A percentile compares a stretch with the other conserved stretches of the same genome.
Evolutionary conservation across 2,329 filamentous ascomycete species (phyloP).

Genomic region (Colletotrichum ledebouriae): DNA sequence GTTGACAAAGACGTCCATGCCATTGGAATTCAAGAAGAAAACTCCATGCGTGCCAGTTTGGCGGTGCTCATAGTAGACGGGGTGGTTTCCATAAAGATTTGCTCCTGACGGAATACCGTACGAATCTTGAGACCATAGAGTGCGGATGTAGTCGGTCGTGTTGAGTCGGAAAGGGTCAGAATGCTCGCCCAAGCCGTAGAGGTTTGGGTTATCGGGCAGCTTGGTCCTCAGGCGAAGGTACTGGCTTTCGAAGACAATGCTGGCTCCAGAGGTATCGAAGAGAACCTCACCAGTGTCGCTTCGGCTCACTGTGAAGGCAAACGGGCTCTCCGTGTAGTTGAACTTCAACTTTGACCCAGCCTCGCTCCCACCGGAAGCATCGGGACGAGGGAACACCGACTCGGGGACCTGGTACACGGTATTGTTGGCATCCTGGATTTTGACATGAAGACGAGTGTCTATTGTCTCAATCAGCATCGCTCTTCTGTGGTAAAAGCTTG

Average conservation of each 20-base stretch:
- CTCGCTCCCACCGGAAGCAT: slow-evolving; percentile 48
- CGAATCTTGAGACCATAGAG: slow-evolving; percentile 77
- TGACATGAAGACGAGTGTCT: slow-evolving; percentile 79
- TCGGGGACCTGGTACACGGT: slow-evolving; percentile 82
- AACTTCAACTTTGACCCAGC: slow-evolving; percentile 62
- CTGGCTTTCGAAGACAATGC: slow-evolving; percentile 82
- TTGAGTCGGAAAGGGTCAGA: slow-evolving; percentile 78
- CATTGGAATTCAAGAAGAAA: slow-evolving; percentile 79
- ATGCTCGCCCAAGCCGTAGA: slow-evolving; percentile 86
- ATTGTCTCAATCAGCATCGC: not conserved
- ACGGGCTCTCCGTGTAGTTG: slow-evolving; percentile 63
- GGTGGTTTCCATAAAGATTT: slow-evolving; percentile 81
- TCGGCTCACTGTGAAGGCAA: slow-evolving; percentile 73
- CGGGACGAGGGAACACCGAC: slow-evolving; percentile 74
- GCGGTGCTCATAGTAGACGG: slow-evolving; percentile 82
- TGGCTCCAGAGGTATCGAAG: slow-evolving; percentile 77
- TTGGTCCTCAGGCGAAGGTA: slow-evolving; percentile 80
- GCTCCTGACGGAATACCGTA: slow-evolving; percentile 70
- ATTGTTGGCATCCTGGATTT: slow-evolving; percentile 78
- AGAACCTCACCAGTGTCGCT: slow-evolving; percentile 62
- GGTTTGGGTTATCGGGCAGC: slow-evolving; percentile 75
- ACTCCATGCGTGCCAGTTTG: slow-evolving; percentile 71
- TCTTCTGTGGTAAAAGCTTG: not conserved
- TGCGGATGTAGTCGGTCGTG: slow-evolving; percentile 77
- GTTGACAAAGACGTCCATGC: slow-evolving; percentile 83